Base-by-base conservation (phyloP, 768 basidiomycete species). In the Trametes elegans region DNA sequence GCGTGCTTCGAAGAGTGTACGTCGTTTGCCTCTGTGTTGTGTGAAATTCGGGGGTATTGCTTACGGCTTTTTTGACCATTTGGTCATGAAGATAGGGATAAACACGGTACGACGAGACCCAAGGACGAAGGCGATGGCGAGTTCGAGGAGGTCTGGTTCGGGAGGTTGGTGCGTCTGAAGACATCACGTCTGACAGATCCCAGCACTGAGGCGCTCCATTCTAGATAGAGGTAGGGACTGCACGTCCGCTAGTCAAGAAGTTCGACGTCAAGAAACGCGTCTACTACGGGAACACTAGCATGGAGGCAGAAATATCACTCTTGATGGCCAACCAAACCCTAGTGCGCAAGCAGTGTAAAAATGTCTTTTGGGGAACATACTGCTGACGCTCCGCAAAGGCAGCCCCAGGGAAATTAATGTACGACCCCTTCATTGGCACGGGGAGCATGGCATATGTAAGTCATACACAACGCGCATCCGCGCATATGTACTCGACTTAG, bases 241-340 rank as follows among this genome's bases (percentile, higher is more conserved):
- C 90, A 0, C 82, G 96, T 5, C 66, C 74, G 3, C 74, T 95
- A 29, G 77, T 93, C 43, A 70, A 73, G 43, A 79, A 73, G 49
- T 96, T 92, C 57, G 87, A 91, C 57, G 88, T 99, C 44, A 98
- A 97, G 70, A 91, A 92, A 62, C 80, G 97, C 8, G 74, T 75
- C 13, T 98, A 90, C 66, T 98, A 84, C 68, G 97, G 97, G 3
- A 99, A 95, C 61, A 99, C 97, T 0, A 91, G 90, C 63, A 99
- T 99, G 97, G 95, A 97, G 62, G 84, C 96, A 0, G 94, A 98
- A 68, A 87, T 98, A 43, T 95, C 93, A 1, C 74, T 99, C 40
- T 71, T 98, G 24, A 98, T 98, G 95, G 93, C 95, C 8, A 96
- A 96, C 63, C 97, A 99, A 70, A 85, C 94, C 0, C 73, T 96